These are phyloP conservation scores for Ustilago trichophora DNA, from an alignment of 1,284 basidiomycete species.

Conservation along the genomic window DNA sequence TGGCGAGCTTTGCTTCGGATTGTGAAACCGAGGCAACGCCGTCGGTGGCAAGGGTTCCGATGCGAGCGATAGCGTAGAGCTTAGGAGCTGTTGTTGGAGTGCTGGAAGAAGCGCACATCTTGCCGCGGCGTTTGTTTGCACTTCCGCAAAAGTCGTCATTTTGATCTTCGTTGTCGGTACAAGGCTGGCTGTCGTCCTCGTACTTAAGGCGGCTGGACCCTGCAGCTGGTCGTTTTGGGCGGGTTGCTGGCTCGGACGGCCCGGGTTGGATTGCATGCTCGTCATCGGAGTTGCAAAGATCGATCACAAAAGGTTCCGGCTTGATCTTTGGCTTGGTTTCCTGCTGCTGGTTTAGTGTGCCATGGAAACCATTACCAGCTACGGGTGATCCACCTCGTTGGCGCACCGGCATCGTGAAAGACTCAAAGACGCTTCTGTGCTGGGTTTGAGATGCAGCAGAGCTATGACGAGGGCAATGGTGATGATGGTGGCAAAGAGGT, in stretches of 20 bases:
- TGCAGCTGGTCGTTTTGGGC: background rate
- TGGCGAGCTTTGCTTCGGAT: conserved; percentile 30
- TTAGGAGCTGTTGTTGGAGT: conserved; percentile 9
- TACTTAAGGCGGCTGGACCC: conserved; percentile 1
- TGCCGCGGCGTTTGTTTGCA: background rate
- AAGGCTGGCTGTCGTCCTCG: background rate
- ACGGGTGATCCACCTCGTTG: background rate
- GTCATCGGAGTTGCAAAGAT: conserved; percentile 32
- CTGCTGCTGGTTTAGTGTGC: background rate
- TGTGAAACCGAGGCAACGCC: conserved; percentile 12
- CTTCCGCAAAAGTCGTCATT: conserved; percentile 18
- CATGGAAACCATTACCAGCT: too few relatives aligned
- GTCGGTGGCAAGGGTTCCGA: conserved; percentile 39
- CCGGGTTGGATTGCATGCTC: background rate
- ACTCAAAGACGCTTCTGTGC: too few relatives aligned
- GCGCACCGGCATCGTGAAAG: conserved; percentile 30
- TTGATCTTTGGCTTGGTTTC: conserved; percentile 13
- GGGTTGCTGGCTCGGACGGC: background rate
- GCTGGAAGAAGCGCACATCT: background rate
- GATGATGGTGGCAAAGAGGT: too few relatives aligned
- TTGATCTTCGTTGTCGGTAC: background rate
- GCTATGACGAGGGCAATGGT: too few relatives aligned
- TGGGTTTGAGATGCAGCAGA: too few relatives aligned
- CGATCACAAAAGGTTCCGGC: conserved; percentile 17
- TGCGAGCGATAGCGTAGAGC: conserved; percentile 35